Conservation (phyloP, 305 asterid genomes). For the Fraxinus velutina region DNA sequence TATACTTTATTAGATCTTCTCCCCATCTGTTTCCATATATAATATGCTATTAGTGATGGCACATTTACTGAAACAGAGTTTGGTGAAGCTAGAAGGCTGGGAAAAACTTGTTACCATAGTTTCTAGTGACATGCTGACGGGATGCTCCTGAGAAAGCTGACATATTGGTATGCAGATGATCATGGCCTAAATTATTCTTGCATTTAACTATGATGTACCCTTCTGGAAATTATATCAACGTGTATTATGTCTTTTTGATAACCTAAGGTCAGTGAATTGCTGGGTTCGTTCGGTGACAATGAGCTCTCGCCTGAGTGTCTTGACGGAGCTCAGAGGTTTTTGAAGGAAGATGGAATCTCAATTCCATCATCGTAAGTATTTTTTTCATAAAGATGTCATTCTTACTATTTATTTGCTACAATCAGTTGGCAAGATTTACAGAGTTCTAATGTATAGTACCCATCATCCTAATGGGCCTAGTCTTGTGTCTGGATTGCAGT, state of each 20-base stretch:
- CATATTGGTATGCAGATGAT: slow-evolving; percentile 58
- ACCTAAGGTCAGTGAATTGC: slow-evolving; percentile 88
- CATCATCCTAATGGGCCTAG: not conserved
- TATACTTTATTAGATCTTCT: not conserved
- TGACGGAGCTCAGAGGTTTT: slow-evolving; percentile 93
- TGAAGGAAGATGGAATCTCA: slow-evolving; percentile 89
- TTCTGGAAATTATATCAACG: slow-evolving; percentile 1
- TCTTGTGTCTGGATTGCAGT: not conserved
- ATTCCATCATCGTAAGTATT: slow-evolving; percentile 86
- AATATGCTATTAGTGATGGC: slow-evolving; percentile 9
- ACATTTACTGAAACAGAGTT: slow-evolving; percentile 53
- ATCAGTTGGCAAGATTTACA: not conserved
- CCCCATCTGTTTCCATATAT: slow-evolving; percentile 1
- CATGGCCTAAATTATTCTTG: not conserved
- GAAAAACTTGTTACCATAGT: slow-evolving; percentile 71
- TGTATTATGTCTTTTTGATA: slow-evolving; percentile 15
- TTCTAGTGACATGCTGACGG: slow-evolving; percentile 99
- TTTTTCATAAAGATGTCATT: not conserved
- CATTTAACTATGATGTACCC: not conserved
- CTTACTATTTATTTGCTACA: not conserved
- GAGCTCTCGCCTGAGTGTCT: slow-evolving; percentile 99
- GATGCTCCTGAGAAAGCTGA: slow-evolving; percentile 95
- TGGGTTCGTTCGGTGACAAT: slow-evolving; percentile 97
- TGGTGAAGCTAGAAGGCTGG: slow-evolving; percentile 97
- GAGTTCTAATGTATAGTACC: not conserved